Conservation (phyloP, 75 land plant genomes). For the Selaginella moellendorffii region DNA sequence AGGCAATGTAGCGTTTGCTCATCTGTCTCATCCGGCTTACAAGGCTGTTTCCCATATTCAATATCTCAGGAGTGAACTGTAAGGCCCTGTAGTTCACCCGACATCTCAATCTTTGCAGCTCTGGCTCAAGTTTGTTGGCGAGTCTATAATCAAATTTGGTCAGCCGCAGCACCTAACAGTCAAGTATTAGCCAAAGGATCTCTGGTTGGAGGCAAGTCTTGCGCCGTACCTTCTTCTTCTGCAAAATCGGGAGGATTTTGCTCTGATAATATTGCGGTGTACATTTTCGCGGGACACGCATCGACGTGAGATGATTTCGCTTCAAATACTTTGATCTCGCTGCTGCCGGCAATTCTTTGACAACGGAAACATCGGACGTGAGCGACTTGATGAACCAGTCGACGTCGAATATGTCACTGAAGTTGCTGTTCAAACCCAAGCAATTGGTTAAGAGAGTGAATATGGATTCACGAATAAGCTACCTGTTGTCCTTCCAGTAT, state of each 20-base stretch:
- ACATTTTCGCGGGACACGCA: constrained; percentile 93
- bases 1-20: constrained; percentile 65
- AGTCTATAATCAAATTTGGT: constrained; percentile 97
- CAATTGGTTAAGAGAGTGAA: too few species aligned
- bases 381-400: constrained; percentile 80
- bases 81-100: constrained; percentile 84
- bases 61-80: constrained; percentile 53
- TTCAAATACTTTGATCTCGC: neutral
- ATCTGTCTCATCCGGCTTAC: constrained; percentile 63
- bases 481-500: constrained; percentile 28
- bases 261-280: constrained; percentile 58
- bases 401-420: constrained; percentile 81
- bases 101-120: constrained; percentile 86
- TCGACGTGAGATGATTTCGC: constrained; percentile 57
- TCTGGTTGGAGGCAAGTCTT: neutral
- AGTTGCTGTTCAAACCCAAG: constrained; percentile 85
- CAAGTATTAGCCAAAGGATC: constrained; percentile 1
- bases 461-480: neutral
- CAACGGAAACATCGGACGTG: constrained; percentile 56
- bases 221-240: constrained; percentile 61
- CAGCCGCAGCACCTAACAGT: constrained; percentile 65
- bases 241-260: constrained; percentile 68
- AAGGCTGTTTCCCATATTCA: constrained; percentile 48
- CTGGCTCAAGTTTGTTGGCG: constrained; percentile 57
- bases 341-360: constrained; percentile 48